Evolutionary conservation across 768 basidiomycete genomes (phyloP), one percentile per base, ranked within the genome.

Genomic region (Hebeloma cylindrosporum): DNA sequence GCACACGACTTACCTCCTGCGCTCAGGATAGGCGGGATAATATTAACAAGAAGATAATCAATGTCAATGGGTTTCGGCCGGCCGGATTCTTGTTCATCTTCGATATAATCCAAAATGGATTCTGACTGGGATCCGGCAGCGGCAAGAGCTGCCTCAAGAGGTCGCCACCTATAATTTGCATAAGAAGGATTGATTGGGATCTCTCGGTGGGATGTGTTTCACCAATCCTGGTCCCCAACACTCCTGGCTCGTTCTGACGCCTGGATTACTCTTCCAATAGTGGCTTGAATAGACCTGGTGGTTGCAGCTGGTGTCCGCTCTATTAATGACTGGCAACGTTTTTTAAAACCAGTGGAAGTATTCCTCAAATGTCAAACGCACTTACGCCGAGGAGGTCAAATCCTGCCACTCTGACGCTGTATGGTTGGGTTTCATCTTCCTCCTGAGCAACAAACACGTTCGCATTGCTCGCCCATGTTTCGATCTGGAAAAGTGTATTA

Each of bases 381-480:
- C 60, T 39, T 62, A 96, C 94, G 23, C 76, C 75, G 39, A 95
- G 66, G 26, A 97, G 66, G 58, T 97, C 95, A 54, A 93, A 85
- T 3, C 85, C 85, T 3, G 90, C 87, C 2, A 90, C 79, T 26
- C 96, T 78, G 25, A 92, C 76, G 43, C 88, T 89, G 59, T 93
- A 94, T 2, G 74, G 60, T 41, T 88, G 81, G 1, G 83, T 83
- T 50, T 95, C 93, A 48, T 97, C 95, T 42, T 96, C 92, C 58
- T 97, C 94, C 60, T 98, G 92, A 18, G 87, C 85, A 22, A 98
- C 83, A 58, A 98, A 98, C 3, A 86, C 81, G 54, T 98, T 97
- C 3, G 90, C 83, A 55, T 96, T 88, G 41, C 75, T 79, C 2
- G 82, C 79, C 95, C 95, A 98, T 11, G 81, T 85, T 22, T 93